Percentiles rank a stretch among this genome's conserved stretches.
Conservation (phyloP, 768 basidiomycete species). For the Candolleomyces efflorescens region DNA sequence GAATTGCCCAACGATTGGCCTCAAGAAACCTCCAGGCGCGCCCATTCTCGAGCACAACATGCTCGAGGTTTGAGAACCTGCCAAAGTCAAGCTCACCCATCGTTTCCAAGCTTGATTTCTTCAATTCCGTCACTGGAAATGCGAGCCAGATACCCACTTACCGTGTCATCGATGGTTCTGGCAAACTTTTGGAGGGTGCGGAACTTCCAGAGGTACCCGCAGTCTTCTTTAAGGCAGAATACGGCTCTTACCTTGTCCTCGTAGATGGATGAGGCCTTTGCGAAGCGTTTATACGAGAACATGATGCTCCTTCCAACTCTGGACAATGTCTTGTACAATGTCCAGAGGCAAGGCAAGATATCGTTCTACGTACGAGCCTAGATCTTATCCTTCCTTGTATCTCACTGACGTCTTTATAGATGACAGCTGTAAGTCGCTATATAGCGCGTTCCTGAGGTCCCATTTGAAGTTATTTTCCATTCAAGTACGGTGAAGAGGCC, state of each 20-base stretch:
- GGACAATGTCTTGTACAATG: constrained; percentile 87
- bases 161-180: constrained; percentile 79
- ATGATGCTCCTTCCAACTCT: constrained; percentile 80
- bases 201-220: constrained; percentile 65
- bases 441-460: constrained; percentile 1
- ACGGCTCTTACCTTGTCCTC: not conserved
- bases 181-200: constrained; percentile 68
- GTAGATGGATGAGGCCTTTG: constrained; percentile 66
- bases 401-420: constrained; percentile 37
- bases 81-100: constrained; percentile 56
- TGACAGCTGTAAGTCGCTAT: constrained; percentile 66
- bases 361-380: constrained; percentile 60
- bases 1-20: constrained; percentile 6
- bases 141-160: constrained; percentile 77
- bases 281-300: constrained; percentile 69
- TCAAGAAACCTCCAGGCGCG: constrained; percentile 1
- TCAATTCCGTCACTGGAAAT: constrained; percentile 68
- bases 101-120: constrained; percentile 66
- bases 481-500: constrained; percentile 86
- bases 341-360: constrained; percentile 92
- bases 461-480: not conserved
- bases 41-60: constrained; percentile 6
- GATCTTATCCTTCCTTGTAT: not conserved
- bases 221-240: not conserved
- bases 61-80: constrained; percentile 19